These are phyloP conservation scores for Dactylellina sp. DNA, from an alignment of 2,329 filamentous ascomycete species.

Conservation along the genomic window DNA sequence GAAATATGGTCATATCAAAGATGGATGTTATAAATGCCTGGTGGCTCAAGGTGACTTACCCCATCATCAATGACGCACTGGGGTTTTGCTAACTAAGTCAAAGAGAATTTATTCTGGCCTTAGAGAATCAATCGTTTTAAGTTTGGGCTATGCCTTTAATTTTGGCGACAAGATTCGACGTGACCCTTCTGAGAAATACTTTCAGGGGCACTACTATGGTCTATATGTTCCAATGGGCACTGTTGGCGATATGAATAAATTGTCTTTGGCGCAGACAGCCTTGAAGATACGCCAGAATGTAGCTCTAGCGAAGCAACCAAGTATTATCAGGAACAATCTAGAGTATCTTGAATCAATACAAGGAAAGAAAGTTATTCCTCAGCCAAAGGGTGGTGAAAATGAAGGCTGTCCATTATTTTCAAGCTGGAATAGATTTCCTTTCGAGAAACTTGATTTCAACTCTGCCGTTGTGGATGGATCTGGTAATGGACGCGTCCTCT, in stretches of 20 bases:
- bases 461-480: constrained; percentile 7
- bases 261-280: constrained; percentile 22
- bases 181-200: constrained; percentile 19
- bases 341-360: constrained; percentile 41
- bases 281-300: constrained; percentile 22
- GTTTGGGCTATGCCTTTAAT: constrained; percentile 43
- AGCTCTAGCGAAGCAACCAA: constrained; percentile 25
- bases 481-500: constrained; percentile 18
- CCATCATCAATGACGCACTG: too few species aligned
- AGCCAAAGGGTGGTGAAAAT: constrained; percentile 15
- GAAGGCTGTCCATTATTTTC: constrained; percentile 35
- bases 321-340: constrained; percentile 32
- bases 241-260: constrained; percentile 24
- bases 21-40: constrained; percentile 33
- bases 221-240: constrained; percentile 35
- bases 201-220: constrained; percentile 40
- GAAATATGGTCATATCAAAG: constrained; percentile 15
- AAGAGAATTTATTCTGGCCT: constrained; percentile 18
- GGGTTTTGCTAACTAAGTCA: background rate
- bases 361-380: constrained; percentile 22
- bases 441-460: constrained; percentile 33
- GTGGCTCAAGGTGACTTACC: constrained; percentile 36
- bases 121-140: constrained; percentile 21
- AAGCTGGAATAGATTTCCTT: constrained; percentile 30
- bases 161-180: constrained; percentile 24